phyloP scores from a whole-genome alignment of 2,329 filamentous ascomycete genomes.

The Neonectria neomacrospora region DNA sequence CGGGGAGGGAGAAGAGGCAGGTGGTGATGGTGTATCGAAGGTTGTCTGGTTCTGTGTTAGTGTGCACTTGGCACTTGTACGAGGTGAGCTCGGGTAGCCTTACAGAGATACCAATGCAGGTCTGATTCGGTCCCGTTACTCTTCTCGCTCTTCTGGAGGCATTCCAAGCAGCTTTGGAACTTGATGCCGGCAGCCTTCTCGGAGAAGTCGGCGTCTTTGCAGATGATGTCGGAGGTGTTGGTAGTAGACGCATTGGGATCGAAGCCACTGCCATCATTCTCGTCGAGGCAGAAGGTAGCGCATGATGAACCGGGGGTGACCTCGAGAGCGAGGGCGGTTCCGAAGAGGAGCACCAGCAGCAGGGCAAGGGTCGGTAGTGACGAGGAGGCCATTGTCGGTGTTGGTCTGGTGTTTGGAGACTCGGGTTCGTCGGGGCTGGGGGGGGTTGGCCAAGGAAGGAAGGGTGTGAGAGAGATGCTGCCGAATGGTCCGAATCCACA shows the following conservation, averaged over 20 bases:
- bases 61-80: background rate
- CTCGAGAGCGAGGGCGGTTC: conserved; percentile 50
- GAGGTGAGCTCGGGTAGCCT: conserved; percentile 31
- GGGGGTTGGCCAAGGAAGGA: background rate
- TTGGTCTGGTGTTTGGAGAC: conserved; percentile 2
- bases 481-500: conserved; percentile 18
- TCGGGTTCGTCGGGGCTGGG: background rate
- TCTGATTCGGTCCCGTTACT: conserved; percentile 55
- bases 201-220: conserved; percentile 55
- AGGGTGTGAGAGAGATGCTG: conserved; percentile 10
- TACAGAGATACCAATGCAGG: conserved; percentile 60
- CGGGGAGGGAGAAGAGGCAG: conserved; percentile 55
- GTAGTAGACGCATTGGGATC: conserved; percentile 54
- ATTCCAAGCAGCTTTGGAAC: conserved; percentile 59
- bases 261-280: conserved; percentile 46
- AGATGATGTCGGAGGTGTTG: conserved; percentile 59
- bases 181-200: conserved; percentile 54
- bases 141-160: conserved; percentile 58
- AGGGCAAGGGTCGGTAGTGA: background rate
- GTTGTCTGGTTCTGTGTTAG: conserved; percentile 55
- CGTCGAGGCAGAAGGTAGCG: conserved; percentile 58
- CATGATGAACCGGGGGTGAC: conserved; percentile 65
- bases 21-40: conserved; percentile 59
- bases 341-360: conserved; percentile 11
- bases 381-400: conserved; percentile 12